A percentile compares a stretch with the other conserved stretches of the same genome.
These are phyloP conservation scores for Omphalea diandra DNA, from an alignment of 441 rosid genomes.

Conservation along the genomic window DNA sequence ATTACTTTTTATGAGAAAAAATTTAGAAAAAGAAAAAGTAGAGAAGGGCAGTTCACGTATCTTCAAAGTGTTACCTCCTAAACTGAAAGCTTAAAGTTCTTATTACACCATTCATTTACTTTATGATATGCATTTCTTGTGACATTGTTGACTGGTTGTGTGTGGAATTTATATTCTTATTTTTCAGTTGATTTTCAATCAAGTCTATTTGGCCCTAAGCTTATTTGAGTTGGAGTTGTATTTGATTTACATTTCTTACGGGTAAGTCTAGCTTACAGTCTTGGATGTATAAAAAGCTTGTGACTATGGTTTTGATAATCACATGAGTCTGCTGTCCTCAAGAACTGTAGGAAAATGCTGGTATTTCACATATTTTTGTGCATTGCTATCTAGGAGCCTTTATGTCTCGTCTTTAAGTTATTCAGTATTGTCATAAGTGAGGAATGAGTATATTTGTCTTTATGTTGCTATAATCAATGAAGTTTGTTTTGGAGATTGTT, in stretches of 20 bases:
- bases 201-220: background rate
- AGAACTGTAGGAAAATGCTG: background rate
- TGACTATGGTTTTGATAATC: background rate
- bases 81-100: background rate
- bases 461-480: background rate
- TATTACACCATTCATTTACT: background rate
- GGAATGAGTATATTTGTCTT: background rate
- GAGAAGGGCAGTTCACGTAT: background rate
- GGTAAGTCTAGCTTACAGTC: background rate
- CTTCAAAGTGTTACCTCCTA: background rate
- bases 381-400: background rate
- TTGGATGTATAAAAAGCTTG: too few relatives aligned
- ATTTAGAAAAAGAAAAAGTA: too few relatives aligned
- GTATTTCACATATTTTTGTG: background rate
- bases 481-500: background rate
- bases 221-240: background rate
- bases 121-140: background rate
- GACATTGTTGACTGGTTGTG: background rate
- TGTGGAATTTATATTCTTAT: background rate
- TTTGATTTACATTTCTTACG: background rate
- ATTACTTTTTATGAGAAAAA: background rate
- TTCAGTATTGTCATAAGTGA: background rate
- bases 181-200: background rate
- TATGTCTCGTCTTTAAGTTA: background rate
- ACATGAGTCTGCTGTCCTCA: background rate